A percentile compares a stretch with the other conserved stretches of the same genome.
Conservation (phyloP, 225 moss, liverwort and hornwort genomes). For the Bryum argenteum region DNA sequence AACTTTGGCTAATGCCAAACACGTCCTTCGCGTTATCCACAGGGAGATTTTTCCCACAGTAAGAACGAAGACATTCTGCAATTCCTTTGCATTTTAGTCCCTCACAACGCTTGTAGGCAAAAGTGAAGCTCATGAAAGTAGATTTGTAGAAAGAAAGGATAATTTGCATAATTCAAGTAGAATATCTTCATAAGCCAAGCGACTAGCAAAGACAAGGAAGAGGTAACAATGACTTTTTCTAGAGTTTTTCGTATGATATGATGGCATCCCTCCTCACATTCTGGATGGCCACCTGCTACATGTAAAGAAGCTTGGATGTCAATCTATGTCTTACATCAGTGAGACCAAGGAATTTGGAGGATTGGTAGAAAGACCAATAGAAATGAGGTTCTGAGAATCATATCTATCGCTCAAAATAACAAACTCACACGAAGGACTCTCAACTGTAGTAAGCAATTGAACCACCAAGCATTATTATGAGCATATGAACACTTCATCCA, state of each 20-base stretch:
- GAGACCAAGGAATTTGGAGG: not conserved
- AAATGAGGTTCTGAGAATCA: not conserved
- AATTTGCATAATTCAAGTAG: not conserved
- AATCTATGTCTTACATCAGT: conserved; percentile 1
- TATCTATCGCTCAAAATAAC: not conserved
- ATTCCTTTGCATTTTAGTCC: not conserved
- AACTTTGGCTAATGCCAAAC: conserved; percentile 30
- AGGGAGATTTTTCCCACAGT: conserved; percentile 81
- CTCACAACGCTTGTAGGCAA: not conserved
- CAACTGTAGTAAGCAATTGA: conserved; percentile 1
- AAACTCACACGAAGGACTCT: not conserved
- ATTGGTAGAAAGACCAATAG: not conserved
- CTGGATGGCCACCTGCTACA: conserved; percentile 77
- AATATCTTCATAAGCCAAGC: too few species aligned
- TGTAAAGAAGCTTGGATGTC: conserved; percentile 7
- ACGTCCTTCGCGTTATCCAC: conserved; percentile 84
- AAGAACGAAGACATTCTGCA: conserved; percentile 22
- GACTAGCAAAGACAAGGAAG: conserved; percentile 1
- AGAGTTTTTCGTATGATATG: conserved; percentile 86
- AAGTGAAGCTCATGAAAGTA: conserved; percentile 1
- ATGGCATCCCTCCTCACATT: conserved; percentile 97
- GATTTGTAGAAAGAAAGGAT: conserved; percentile 8
- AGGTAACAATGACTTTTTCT: conserved; percentile 63
- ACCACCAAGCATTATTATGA: too few species aligned
- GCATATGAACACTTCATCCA: conserved; percentile 17